A percentile compares a stretch with the other conserved stretches of the same genome.
These are phyloP conservation scores for Tulasnella sp. DNA, from an alignment of 768 basidiomycete genomes.

Conservation along the genomic window DNA sequence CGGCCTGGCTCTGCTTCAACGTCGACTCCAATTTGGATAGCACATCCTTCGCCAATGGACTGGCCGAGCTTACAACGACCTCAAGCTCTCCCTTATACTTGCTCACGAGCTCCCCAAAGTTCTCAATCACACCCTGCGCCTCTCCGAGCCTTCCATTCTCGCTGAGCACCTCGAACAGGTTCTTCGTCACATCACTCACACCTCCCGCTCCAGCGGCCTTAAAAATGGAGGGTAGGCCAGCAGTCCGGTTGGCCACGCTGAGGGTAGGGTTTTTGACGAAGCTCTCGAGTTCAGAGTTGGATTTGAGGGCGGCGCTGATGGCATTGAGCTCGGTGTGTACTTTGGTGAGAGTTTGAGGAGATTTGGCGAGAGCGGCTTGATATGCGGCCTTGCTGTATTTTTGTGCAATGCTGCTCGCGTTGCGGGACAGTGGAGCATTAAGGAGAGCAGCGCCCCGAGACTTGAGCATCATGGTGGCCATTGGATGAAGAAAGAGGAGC, in stretches of 20 bases:
- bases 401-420: slow-evolving; percentile 39
- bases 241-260: slow-evolving; percentile 59
- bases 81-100: slow-evolving; percentile 88
- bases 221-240: slow-evolving; percentile 57
- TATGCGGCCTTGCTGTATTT: slow-evolving; percentile 81
- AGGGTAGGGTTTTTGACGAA: slow-evolving; percentile 90
- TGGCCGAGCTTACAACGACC: slow-evolving; percentile 81
- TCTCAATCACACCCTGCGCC: slow-evolving; percentile 75
- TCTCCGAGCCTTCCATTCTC: slow-evolving; percentile 88
- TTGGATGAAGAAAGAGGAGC: not conserved
- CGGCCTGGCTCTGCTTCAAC: slow-evolving; percentile 77
- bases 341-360: slow-evolving; percentile 68
- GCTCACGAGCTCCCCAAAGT: slow-evolving; percentile 80
- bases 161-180: slow-evolving; percentile 78
- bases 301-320: slow-evolving; percentile 59
- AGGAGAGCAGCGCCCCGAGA: slow-evolving; percentile 2
- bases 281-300: slow-evolving; percentile 48
- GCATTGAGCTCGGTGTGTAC: slow-evolving; percentile 73
- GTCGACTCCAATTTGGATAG: slow-evolving; percentile 69
- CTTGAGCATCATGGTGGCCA: slow-evolving; percentile 5
- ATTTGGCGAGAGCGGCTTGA: slow-evolving; percentile 70
- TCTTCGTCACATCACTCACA: slow-evolving; percentile 69
- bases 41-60: slow-evolving; percentile 65
- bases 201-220: slow-evolving; percentile 48
- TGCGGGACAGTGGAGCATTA: slow-evolving; percentile 5